phyloP scores from a whole-genome alignment of 495 filamentous ascomycete genomes.

The Aspergillus panamensis region DNA sequence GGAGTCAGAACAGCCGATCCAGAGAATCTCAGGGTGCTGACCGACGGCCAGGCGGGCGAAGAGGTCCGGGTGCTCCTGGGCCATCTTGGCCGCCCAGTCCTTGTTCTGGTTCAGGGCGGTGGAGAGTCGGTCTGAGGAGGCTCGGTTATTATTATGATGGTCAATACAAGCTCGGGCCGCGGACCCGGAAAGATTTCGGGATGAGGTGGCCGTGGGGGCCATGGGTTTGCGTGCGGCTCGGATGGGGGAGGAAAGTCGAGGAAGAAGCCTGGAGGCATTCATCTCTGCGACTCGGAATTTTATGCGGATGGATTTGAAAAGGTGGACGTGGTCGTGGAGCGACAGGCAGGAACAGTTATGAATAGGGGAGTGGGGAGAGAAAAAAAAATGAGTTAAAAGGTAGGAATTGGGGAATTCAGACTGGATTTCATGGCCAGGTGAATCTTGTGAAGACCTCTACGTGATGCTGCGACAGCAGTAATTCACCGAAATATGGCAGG shows the following conservation, averaged over 20 bases:
- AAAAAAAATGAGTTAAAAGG: slow-evolving; percentile 3
- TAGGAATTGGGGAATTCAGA: not conserved
- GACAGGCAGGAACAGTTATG: not conserved
- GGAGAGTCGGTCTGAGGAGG: slow-evolving; percentile 24
- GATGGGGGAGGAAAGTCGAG: slow-evolving; percentile 12
- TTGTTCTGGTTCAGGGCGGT: slow-evolving; percentile 52
- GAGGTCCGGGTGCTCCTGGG: slow-evolving; percentile 64
- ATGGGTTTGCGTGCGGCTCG: slow-evolving; percentile 1
- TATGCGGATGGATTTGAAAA: not conserved
- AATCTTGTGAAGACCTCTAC: not conserved
- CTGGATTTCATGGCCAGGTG: not conserved
- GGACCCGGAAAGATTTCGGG: slow-evolving; percentile 8
- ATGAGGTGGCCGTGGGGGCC: not conserved
- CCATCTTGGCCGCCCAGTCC: slow-evolving; percentile 64
- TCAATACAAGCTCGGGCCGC: slow-evolving; percentile 8
- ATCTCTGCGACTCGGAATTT: slow-evolving; percentile 19
- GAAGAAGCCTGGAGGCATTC: slow-evolving; percentile 25
- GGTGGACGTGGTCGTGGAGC: not conserved
- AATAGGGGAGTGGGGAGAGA: slow-evolving; percentile 4
- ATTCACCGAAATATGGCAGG: not conserved
- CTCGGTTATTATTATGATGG: slow-evolving; percentile 10
- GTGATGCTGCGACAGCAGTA: not conserved
- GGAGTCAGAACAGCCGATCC: slow-evolving; percentile 90
- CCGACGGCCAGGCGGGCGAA: slow-evolving; percentile 65
- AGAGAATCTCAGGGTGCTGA: slow-evolving; percentile 76